Evolutionary conservation across 2,329 filamentous ascomycete genomes (phyloP).

Genomic region (Trichophyton simii): DNA sequence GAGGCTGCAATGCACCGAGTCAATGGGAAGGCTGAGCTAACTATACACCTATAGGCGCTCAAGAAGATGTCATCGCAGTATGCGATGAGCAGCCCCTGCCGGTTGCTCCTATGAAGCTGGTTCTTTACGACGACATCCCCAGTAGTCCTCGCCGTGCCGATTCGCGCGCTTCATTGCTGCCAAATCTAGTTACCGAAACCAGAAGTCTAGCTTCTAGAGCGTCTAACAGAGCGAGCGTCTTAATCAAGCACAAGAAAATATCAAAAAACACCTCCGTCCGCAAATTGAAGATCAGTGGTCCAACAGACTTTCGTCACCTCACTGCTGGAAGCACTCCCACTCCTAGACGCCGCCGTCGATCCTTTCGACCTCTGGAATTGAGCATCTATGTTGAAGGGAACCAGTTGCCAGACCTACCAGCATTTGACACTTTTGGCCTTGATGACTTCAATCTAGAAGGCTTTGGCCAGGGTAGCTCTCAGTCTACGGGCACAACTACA

Average conservation of each 20-base stretch:
- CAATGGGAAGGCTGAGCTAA: neutral
- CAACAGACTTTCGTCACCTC: constrained; percentile 31
- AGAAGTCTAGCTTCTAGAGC: constrained; percentile 27
- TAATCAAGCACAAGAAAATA: constrained; percentile 24
- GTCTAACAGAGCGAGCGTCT: constrained; percentile 31
- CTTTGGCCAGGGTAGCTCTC: neutral
- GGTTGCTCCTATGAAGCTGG: constrained; percentile 35
- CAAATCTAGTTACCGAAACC: constrained; percentile 30
- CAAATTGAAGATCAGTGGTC: constrained; percentile 31
- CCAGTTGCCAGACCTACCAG: constrained; percentile 33
- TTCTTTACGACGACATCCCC: constrained; percentile 31
- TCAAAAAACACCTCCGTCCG: constrained; percentile 18
- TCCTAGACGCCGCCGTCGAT: constrained; percentile 10
- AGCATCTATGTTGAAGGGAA: constrained; percentile 36
- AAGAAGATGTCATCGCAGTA: constrained; percentile 34
- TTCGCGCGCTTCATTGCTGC: constrained; percentile 24
- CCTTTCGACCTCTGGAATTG: constrained; percentile 34
- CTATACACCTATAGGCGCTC: constrained; percentile 12
- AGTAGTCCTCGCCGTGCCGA: constrained; percentile 20
- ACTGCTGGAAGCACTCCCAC: constrained; percentile 1
- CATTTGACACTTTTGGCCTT: constrained; percentile 30
- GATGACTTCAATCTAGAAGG: constrained; percentile 14
- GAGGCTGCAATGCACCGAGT: no score
- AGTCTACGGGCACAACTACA: neutral
- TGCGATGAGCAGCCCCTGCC: constrained; percentile 36